Evolutionary conservation across 177 flowering plant species (phyloP).

Genomic region (Vitis hybrid): DNA sequence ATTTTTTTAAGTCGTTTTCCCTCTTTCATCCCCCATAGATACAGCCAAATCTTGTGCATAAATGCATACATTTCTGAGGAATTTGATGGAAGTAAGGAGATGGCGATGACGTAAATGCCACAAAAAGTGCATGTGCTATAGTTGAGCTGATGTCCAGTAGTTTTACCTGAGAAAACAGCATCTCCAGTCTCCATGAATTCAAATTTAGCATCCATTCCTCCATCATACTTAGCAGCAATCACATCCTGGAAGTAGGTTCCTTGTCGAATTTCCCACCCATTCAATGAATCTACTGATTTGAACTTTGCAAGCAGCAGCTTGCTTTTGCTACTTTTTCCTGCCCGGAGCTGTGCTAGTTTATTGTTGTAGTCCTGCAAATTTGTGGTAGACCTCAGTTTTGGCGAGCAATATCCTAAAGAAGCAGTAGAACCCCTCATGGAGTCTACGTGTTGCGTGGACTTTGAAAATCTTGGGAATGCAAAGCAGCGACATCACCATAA

Average conservation of each 20-base stretch:
- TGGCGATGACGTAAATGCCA: neutral
- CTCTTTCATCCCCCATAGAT: too few relatives aligned
- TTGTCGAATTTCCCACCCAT: conserved; percentile 83
- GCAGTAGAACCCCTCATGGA: neutral
- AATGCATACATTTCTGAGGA: too few relatives aligned
- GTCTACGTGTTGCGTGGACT: neutral
- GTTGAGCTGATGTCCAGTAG: neutral
- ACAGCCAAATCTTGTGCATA: too few relatives aligned
- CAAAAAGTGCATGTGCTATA: neutral
- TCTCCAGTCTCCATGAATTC: conserved; percentile 73
- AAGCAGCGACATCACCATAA: neutral
- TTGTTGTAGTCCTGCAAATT: conserved; percentile 84
- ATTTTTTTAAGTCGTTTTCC: neutral
- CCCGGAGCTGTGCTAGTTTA: conserved; percentile 78
- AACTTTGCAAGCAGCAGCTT: conserved; percentile 91
- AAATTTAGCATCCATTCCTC: conserved; percentile 92
- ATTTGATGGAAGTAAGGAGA: too few relatives aligned
- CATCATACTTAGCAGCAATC: conserved; percentile 83
- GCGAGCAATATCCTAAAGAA: neutral
- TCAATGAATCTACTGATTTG: conserved; percentile 62
- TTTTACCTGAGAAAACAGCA: conserved; percentile 86
- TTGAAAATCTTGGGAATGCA: neutral
- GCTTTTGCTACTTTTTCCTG: conserved; percentile 97
- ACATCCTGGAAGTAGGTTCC: conserved; percentile 94
- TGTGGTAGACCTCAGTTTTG: conserved; percentile 1